These are phyloP conservation scores for Tetradesmus lagerheimii DNA, from an alignment of 139 green algal genomes.

Conservation along the genomic window DNA sequence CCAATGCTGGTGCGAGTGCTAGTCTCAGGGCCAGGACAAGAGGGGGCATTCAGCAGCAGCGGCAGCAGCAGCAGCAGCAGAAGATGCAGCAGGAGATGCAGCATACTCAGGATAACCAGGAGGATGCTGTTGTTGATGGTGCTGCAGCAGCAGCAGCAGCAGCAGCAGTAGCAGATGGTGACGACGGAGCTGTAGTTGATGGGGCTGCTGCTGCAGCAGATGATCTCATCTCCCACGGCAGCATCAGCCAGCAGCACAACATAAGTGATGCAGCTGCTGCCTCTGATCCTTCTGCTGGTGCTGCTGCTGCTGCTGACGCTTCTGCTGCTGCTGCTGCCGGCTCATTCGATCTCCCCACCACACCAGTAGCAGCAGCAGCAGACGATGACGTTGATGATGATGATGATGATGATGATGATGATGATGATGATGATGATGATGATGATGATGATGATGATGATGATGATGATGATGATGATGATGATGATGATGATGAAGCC, in stretches of 20 bases:
- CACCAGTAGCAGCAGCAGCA: too few species aligned
- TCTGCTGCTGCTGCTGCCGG: too few species aligned
- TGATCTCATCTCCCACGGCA: too few species aligned
- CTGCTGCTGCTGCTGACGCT: neutral
- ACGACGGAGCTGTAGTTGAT: too few species aligned
- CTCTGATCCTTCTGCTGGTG: neutral
- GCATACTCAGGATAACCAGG: too few species aligned
- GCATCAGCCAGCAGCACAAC: too few species aligned
- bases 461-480: neutral
- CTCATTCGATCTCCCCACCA: too few species aligned
- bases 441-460: neutral
- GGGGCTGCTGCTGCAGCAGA: too few species aligned
- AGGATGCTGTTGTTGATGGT: too few species aligned
- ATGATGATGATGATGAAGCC: neutral
- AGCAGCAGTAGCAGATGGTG: neutral
- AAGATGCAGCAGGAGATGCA: neutral
- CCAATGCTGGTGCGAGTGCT: too few species aligned
- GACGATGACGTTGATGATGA: neutral
- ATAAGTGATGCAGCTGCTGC: neutral
- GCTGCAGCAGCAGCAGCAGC: neutral
- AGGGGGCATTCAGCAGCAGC: too few species aligned
- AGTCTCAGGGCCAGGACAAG: too few species aligned
- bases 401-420: neutral
- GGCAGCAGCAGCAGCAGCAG: neutral
- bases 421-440: neutral